These are phyloP conservation scores for Thymus mandschuricus DNA, from an alignment of 257 asterid species.

Conservation along the genomic window DNA sequence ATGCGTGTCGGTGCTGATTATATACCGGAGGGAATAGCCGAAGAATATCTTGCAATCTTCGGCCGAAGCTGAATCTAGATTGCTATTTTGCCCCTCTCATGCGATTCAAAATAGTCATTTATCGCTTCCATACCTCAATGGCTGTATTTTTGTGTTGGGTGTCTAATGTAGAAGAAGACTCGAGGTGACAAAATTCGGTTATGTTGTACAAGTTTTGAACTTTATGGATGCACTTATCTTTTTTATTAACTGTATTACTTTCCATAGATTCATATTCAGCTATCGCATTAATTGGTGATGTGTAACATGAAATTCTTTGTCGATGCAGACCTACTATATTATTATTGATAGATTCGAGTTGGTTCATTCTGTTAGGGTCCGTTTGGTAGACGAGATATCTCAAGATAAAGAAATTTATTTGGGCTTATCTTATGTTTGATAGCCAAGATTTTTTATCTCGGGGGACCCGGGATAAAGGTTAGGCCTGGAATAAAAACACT, in stretches of 20 bases:
- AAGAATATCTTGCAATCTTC: conserved; percentile 7
- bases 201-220: conserved; percentile 12
- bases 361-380: too few species aligned
- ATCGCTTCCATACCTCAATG: neutral
- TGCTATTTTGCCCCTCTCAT: neutral
- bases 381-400: too few species aligned
- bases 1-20: neutral
- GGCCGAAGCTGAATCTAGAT: neutral
- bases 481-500: too few species aligned
- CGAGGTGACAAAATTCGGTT: conserved; percentile 9
- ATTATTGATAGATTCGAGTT: too few species aligned
- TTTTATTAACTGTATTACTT: neutral
- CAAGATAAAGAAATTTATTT: too few species aligned
- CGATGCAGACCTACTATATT: too few species aligned
- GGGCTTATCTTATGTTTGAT: too few species aligned
- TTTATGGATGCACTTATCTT: neutral
- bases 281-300: neutral
- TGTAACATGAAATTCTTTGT: neutral
- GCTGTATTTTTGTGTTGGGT: conserved; percentile 11
- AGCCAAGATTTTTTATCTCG: too few species aligned
- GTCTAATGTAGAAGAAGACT: conserved; percentile 17
- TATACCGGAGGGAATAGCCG: neutral
- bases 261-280: conserved; percentile 2
- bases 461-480: too few species aligned
- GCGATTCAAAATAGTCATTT: conserved; percentile 18